Conservation (phyloP, 441 rosid species). For the Adansonia gregorii region DNA sequence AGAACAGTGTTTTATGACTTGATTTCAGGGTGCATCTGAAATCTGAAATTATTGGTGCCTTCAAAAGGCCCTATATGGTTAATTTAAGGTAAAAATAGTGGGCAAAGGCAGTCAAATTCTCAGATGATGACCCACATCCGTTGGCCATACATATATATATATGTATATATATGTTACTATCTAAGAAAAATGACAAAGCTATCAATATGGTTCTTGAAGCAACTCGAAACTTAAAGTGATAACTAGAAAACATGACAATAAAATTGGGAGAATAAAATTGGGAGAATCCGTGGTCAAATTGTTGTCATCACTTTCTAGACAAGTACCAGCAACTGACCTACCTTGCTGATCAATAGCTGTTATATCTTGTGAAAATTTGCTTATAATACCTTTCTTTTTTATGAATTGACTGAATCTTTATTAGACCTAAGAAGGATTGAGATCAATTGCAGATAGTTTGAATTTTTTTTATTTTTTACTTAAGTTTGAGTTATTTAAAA, state of each 20-base stretch:
- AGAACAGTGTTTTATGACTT: conserved; percentile 12
- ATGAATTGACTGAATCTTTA: too few relatives aligned
- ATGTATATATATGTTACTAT: not conserved
- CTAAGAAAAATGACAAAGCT: not conserved
- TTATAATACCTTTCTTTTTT: not conserved
- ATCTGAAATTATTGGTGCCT: conserved; percentile 12
- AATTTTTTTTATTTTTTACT: too few relatives aligned
- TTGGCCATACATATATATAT: not conserved
- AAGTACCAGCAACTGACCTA: not conserved
- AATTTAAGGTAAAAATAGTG: not conserved
- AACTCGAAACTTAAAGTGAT: not conserved
- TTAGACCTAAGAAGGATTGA: too few relatives aligned
- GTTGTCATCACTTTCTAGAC: conserved; percentile 8
- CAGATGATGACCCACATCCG: conserved; percentile 8
- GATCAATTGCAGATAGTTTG: too few relatives aligned
- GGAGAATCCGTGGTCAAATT: not conserved
- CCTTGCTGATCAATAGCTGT: not conserved
- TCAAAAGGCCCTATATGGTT: not conserved
- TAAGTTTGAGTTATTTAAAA: too few relatives aligned
- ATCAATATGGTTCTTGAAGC: not conserved
- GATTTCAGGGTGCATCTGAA: conserved; percentile 9
- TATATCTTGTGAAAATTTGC: not conserved
- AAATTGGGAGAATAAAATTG: not conserved
- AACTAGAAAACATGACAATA: not conserved
- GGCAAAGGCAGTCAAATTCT: conserved; percentile 16